phyloP scores from a whole-genome alignment of 345 rosid genomes.

The Schrenkiella parvula region DNA sequence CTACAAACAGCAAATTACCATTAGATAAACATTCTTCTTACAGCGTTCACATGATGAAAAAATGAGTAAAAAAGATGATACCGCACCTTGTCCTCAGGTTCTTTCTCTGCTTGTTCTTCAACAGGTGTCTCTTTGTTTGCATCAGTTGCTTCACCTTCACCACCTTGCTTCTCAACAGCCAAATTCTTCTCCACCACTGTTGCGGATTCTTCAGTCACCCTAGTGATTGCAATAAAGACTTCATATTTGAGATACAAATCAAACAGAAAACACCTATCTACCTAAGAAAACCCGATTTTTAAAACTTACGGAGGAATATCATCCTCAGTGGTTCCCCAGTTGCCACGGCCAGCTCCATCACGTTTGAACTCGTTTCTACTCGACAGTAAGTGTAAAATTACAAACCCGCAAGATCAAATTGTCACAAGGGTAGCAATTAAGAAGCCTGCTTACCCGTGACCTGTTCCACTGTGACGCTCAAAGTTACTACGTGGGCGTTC shows the following conservation, averaged over 20 bases:
- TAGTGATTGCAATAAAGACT: slow-evolving; percentile 11
- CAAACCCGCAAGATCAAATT: neutral
- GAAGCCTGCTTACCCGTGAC: slow-evolving; percentile 60
- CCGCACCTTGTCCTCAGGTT: slow-evolving; percentile 54
- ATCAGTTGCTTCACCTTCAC: slow-evolving; percentile 55
- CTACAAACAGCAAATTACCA: slow-evolving; percentile 31
- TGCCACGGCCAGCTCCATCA: slow-evolving; percentile 86
- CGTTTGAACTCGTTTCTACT: slow-evolving; percentile 72
- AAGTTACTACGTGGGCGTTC: slow-evolving; percentile 61
- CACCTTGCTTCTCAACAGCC: slow-evolving; percentile 55
- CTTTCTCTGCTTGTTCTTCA: slow-evolving; percentile 35
- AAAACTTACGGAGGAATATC: slow-evolving; percentile 62
- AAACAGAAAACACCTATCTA: neutral
- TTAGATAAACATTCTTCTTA: neutral
- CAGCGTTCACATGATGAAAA: neutral
- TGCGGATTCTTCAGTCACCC: slow-evolving; percentile 63
- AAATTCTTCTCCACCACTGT: slow-evolving; percentile 45
- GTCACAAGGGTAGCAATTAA: neutral
- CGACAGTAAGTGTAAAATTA: neutral
- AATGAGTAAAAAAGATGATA: neutral
- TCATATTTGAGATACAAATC: neutral
- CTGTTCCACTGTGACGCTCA: slow-evolving; percentile 90
- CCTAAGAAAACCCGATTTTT: neutral
- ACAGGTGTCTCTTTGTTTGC: slow-evolving; percentile 40
- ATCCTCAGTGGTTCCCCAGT: slow-evolving; percentile 79